Percentiles rank a stretch among this genome's conserved stretches.
Evolutionary conservation across 1,139 yeast species (phyloP).

Genomic region (Kazachstania sp.): DNA sequence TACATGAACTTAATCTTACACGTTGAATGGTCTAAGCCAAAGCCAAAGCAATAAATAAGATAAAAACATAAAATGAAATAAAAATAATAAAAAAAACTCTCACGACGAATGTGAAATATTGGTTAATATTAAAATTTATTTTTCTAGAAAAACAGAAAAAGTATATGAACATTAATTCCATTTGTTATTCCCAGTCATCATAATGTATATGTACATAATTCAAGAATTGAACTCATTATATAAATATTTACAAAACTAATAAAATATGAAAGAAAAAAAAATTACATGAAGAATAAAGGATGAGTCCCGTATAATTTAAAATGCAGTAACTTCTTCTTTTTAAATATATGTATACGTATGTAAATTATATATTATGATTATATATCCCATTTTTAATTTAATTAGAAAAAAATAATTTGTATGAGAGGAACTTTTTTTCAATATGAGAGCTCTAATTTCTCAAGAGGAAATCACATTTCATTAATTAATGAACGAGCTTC

Average conservation of each 20-base stretch:
- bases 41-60: conserved; percentile 10
- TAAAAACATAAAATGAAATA: not conserved
- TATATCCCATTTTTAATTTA: too few relatives aligned
- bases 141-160: not conserved
- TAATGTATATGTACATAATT: conserved; percentile 3
- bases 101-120: not conserved
- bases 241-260: not conserved
- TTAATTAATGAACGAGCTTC: conserved; percentile 7
- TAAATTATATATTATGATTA: not conserved
- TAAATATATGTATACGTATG: not conserved
- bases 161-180: too few relatives aligned
- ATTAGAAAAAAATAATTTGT: not conserved
- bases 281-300: not conserved
- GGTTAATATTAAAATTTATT: not conserved
- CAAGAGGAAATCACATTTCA: not conserved
- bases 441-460: too few relatives aligned
- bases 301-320: not conserved
- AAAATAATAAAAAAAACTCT: not conserved
- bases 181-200: not conserved
- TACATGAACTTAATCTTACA: conserved; percentile 83
- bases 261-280: not conserved
- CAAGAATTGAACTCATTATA: not conserved
- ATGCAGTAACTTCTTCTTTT: not conserved
- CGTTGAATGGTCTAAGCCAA: conserved; percentile 53
- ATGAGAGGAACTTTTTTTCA: too few relatives aligned